phyloP scores from a whole-genome alignment of 495 filamentous ascomycete species.

The Talaromyces stipitatus region DNA sequence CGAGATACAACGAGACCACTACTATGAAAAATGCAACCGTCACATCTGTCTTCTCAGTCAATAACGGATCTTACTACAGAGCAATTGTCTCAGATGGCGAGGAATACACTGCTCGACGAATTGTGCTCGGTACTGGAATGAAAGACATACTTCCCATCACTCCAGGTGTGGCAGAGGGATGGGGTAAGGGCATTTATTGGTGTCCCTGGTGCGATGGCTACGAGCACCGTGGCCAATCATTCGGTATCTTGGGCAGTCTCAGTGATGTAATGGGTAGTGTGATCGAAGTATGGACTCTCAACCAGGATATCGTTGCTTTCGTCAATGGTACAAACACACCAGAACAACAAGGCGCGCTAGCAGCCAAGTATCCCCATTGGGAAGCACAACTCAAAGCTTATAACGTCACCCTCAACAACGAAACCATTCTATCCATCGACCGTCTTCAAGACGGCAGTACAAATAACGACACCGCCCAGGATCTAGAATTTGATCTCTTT shows the following conservation, averaged over 20 bases:
- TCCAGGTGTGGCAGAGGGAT: constrained; percentile 41
- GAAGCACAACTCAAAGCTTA: constrained; percentile 36
- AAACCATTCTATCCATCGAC: constrained; percentile 37
- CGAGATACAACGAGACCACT: constrained; percentile 34
- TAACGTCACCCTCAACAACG: constrained; percentile 46
- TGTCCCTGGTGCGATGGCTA: constrained; percentile 57
- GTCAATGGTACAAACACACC: constrained; percentile 48
- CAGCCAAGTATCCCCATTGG: constrained; percentile 34
- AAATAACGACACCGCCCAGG: constrained; percentile 28
- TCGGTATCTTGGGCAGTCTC: constrained; percentile 42
- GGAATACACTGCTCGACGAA: constrained; percentile 37
- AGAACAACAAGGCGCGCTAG: constrained; percentile 25
- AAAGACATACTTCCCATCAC: constrained; percentile 45
- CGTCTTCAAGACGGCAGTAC: constrained; percentile 36
- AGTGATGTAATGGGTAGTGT: constrained; percentile 33
- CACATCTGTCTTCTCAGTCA: constrained; percentile 28
- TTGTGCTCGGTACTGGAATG: constrained; percentile 50
- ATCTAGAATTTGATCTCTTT: constrained; percentile 40
- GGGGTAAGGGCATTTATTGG: constrained; percentile 53
- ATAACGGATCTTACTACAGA: constrained; percentile 35
- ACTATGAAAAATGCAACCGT: constrained; percentile 45
- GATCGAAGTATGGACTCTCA: constrained; percentile 41
- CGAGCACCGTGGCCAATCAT: constrained; percentile 48
- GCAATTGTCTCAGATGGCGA: constrained; percentile 25
- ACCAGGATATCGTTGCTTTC: constrained; percentile 36